Percentiles rank a stretch among this genome's conserved stretches.
phyloP scores from a whole-genome alignment of 768 basidiomycete species.

The Rhodotorula toruloides region DNA sequence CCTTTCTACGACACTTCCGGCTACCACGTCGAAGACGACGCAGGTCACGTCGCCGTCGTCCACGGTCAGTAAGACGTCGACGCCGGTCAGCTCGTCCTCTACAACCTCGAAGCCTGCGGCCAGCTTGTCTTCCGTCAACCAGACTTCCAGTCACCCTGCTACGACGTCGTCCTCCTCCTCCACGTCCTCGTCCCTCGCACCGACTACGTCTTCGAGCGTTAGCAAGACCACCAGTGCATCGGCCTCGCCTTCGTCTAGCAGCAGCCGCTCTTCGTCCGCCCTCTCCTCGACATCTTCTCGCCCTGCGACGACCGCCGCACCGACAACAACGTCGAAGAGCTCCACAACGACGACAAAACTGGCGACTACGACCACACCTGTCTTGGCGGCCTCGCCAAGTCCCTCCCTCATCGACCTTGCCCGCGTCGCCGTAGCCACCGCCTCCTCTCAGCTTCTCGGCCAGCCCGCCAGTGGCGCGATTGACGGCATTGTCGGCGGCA shows the following conservation, averaged over 20 bases:
- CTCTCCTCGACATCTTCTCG: neutral
- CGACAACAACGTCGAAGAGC: neutral
- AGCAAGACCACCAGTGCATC: too few relatives aligned
- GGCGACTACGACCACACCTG: neutral
- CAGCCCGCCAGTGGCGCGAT: constrained; percentile 14
- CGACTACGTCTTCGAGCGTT: neutral
- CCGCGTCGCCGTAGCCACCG: neutral
- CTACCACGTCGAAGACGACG: neutral
- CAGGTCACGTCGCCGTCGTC: neutral
- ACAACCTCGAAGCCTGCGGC: neutral
- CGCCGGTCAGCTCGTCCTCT: neutral
- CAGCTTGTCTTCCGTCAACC: neutral
- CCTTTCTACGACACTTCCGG: too few relatives aligned
- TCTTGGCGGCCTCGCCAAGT: neutral
- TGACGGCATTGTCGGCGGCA: constrained; percentile 30
- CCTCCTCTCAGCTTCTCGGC: constrained; percentile 9
- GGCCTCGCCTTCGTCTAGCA: neutral
- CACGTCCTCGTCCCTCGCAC: neutral
- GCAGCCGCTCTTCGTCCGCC: neutral
- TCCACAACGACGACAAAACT: neutral
- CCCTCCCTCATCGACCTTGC: constrained; percentile 26
- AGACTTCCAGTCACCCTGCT: neutral
- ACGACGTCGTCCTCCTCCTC: neutral
- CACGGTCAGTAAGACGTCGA: neutral
- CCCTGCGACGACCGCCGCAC: neutral